These are phyloP conservation scores for Venturia oleaginea DNA, from an alignment of 2,329 filamentous ascomycete species.

Conservation along the genomic window DNA sequence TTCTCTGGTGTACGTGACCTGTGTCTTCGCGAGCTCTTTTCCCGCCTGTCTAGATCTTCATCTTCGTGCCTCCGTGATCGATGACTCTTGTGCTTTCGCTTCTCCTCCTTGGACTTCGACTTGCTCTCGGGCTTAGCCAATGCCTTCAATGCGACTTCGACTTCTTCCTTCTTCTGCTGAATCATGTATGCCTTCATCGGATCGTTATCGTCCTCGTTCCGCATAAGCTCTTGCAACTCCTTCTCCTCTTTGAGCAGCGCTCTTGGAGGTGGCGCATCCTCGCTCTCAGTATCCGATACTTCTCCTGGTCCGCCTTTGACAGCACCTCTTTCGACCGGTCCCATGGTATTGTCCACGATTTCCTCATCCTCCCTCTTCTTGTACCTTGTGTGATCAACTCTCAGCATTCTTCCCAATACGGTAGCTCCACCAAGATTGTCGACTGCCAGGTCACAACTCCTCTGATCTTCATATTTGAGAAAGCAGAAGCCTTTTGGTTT, in stretches of 20 bases:
- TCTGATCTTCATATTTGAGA: slow-evolving; percentile 96
- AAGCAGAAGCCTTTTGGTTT: slow-evolving; percentile 93
- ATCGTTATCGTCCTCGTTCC: slow-evolving; percentile 86
- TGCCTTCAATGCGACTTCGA: slow-evolving; percentile 3
- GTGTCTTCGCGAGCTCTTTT: neutral
- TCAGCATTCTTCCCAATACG: slow-evolving; percentile 68
- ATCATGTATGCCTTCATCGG: slow-evolving; percentile 93
- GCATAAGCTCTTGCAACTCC: slow-evolving; percentile 65
- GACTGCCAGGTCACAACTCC: slow-evolving; percentile 89
- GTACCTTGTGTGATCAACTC: slow-evolving; percentile 90
- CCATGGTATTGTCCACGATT: slow-evolving; percentile 33
- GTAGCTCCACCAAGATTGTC: slow-evolving; percentile 88
- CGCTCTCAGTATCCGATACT: slow-evolving; percentile 31
- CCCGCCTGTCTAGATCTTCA: neutral
- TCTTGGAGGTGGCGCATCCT: slow-evolving; percentile 36
- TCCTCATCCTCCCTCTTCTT: slow-evolving; percentile 68
- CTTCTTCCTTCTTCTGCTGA: slow-evolving; percentile 83
- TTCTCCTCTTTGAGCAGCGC: slow-evolving; percentile 71
- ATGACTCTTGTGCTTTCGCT: slow-evolving; percentile 6
- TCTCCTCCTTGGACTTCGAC: slow-evolving; percentile 2
- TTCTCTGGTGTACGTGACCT: neutral
- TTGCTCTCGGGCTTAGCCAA: slow-evolving; percentile 6
- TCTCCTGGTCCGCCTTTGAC: slow-evolving; percentile 29
- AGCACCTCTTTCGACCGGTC: neutral
- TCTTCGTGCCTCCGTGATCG: slow-evolving; percentile 5